Conservation (phyloP, 257 asterid genomes). For the Parsonsia alboflavescens region DNA sequence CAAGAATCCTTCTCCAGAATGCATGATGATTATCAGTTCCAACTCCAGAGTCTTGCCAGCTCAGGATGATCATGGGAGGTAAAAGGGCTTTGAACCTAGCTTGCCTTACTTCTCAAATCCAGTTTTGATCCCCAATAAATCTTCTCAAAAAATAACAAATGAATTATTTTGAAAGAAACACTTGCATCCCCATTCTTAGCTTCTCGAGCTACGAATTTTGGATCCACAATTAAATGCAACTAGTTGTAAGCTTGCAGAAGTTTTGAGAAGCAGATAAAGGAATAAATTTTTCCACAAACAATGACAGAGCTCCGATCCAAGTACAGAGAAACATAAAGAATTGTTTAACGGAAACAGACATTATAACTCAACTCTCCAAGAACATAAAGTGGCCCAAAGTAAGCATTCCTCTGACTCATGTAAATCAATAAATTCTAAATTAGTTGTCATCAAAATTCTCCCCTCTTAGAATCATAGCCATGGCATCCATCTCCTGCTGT, state of each 20-base stretch:
- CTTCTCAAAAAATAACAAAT: not conserved
- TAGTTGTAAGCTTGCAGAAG: not conserved
- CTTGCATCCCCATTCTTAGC: not conserved
- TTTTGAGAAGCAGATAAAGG: not conserved
- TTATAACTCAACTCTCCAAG: not conserved
- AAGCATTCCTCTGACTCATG: not conserved
- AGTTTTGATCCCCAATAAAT: not conserved
- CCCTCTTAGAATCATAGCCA: not conserved
- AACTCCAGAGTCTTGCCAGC: not conserved
- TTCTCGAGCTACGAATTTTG: not conserved
- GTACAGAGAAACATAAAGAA: not conserved
- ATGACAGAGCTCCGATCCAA: not conserved
- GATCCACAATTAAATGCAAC: not conserved
- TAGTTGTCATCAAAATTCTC: not conserved
- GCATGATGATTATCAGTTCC: not conserved
- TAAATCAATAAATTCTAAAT: not conserved
- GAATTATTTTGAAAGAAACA: not conserved
- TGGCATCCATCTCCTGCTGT: not conserved
- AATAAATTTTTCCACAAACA: not conserved
- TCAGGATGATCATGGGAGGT: not conserved
- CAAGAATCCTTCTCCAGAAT: not conserved
- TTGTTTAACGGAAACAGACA: not conserved
- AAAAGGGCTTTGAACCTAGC: not conserved
- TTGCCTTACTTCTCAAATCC: not conserved
- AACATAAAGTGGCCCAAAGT: not conserved